A percentile compares a stretch with the other conserved stretches of the same genome.
These are phyloP conservation scores for Caloboletus firmus DNA, from an alignment of 1,284 basidiomycete species.

Conservation along the genomic window DNA sequence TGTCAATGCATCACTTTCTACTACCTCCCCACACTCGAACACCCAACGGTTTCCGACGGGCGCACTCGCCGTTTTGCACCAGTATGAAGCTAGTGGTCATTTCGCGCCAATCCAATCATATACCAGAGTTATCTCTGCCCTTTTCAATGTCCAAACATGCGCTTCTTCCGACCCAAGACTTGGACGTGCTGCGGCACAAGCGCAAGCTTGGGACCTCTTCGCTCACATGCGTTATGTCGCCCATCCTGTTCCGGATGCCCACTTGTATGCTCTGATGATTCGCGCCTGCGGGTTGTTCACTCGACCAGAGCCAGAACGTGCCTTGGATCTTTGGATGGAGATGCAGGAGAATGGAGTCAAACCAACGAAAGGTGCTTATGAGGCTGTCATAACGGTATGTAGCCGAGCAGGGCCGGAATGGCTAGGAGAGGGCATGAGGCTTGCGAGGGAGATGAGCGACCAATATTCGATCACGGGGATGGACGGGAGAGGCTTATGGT, in stretches of 20 bases:
- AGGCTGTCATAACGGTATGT: constrained; percentile 80
- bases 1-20: constrained; percentile 20
- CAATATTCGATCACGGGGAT: constrained; percentile 14
- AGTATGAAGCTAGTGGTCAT: constrained; percentile 58
- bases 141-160: constrained; percentile 51
- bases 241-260: constrained; percentile 75
- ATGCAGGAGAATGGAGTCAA: constrained; percentile 65
- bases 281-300: constrained; percentile 69
- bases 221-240: constrained; percentile 95
- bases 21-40: constrained; percentile 27
- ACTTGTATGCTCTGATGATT: constrained; percentile 87
- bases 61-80: constrained; percentile 62
- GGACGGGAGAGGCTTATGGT: constrained; percentile 57
- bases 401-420: constrained; percentile 61
- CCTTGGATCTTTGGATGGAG: constrained; percentile 91
- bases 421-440: constrained; percentile 75
- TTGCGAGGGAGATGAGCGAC: constrained; percentile 81
- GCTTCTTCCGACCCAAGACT: constrained; percentile 33
- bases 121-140: constrained; percentile 57
- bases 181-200: constrained; percentile 43
- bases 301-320: constrained; percentile 81
- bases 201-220: constrained; percentile 91
- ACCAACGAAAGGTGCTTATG: constrained; percentile 75
- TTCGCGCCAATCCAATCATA: constrained; percentile 68
- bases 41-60: constrained; percentile 47